Conservation (phyloP, 208 protist species). For the Strigomonas culicis region DNA sequence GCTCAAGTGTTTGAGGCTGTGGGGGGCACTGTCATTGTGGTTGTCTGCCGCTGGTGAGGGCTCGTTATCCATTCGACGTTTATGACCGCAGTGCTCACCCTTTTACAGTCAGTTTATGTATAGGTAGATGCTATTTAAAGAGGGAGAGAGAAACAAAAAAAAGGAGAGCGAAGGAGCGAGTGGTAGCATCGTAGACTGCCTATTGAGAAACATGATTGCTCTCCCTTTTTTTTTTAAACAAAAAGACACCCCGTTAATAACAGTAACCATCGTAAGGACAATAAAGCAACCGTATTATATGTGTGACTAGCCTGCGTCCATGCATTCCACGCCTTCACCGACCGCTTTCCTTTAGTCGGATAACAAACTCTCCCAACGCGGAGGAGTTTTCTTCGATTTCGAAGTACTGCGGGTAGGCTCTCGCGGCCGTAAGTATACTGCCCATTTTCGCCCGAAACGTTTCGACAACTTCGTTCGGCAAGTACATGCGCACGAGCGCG, state of each 20-base stretch:
- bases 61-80: neutral
- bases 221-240: neutral
- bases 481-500: slow-evolving; percentile 41
- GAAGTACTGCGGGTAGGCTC: slow-evolving; percentile 77
- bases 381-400: slow-evolving; percentile 1
- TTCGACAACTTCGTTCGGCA: slow-evolving; percentile 24
- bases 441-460: slow-evolving; percentile 61
- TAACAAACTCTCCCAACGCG: neutral
- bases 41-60: neutral
- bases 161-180: neutral
- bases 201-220: neutral
- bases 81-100: neutral
- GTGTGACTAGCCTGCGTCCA: too few relatives aligned
- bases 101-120: neutral
- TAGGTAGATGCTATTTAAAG: neutral
- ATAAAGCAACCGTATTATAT: too few relatives aligned
- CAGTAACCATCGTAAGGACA: too few relatives aligned
- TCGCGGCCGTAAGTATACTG: slow-evolving; percentile 30
- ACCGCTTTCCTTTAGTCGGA: neutral
- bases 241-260: neutral
- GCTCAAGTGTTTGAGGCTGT: too few relatives aligned
- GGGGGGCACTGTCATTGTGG: too few relatives aligned
- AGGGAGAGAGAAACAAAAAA: neutral
- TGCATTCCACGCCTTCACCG: neutral
- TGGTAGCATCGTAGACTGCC: neutral